Base-by-base conservation (phyloP, 495 filamentous ascomycete species). In the Aspergillus cristatus region DNA sequence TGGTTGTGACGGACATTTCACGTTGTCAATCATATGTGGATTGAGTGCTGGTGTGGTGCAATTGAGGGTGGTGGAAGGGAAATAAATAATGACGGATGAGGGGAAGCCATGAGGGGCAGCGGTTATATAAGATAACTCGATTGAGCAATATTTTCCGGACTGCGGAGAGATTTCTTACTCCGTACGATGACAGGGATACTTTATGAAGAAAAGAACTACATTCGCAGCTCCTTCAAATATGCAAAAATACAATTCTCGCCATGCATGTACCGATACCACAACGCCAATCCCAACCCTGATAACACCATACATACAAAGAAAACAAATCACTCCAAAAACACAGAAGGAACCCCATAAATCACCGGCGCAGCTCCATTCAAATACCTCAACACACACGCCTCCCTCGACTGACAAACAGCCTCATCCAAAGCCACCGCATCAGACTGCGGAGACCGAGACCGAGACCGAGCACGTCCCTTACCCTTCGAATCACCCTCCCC, bases 311-410 rank as follows among this genome's bases (percentile, higher is more conserved):
- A n/a, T n/a, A n/a, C n/a, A n/a, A n/a, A n/a, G n/a, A n/a, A n/a
- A n/a, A n/a, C n/a, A n/a, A n/a, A 35, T 62, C 52, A 72, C 41
- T 60, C 58, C 45, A 97, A 68, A 64, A 84, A 94, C 42, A 94
- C 84, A 41, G 44, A 40, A 3, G 91, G 91, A 53, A 98, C 76
- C 2, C 91, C 91, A 70, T 97, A 98, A 29, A 97, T 84, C 35
- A 86, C 87, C 12, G 86, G 82, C 43, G 88, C 87, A 8, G 89
- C 91, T 0, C 86, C 91, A 51, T 93, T 98, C 44, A 97, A 67
- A 66, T 93, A 96, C 51, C 75, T 74, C 60, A 97, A 76, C 44
- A 82, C 72, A 64, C 91, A 97, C 5, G 77, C 75, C 24, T 72
- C 69, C 35, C 85, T 71, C 10, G 81, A 82, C 49, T 65, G 69